Evolutionary conservation across 2,329 filamentous ascomycete genomes (phyloP).

Genomic region (Helicocarpus griseus): DNA sequence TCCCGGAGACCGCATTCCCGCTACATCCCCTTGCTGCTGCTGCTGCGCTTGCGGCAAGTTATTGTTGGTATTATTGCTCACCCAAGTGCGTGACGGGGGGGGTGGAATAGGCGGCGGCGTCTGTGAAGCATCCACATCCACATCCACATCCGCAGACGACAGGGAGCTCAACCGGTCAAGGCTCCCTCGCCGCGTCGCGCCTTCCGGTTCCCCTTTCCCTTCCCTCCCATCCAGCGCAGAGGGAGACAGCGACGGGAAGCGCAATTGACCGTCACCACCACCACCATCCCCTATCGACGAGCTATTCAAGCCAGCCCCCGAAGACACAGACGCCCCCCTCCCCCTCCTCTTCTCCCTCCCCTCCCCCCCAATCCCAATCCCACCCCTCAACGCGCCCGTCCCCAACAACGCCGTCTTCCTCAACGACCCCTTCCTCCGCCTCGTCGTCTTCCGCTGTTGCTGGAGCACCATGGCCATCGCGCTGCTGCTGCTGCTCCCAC

Average conservation of each 20-base stretch:
- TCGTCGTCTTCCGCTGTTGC: conserved; percentile 43
- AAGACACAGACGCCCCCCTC: background rate
- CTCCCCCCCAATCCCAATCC: conserved; percentile 24
- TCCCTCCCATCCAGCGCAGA: background rate
- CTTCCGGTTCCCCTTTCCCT: conserved; percentile 10
- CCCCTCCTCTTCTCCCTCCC: conserved; percentile 11
- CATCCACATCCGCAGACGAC: background rate
- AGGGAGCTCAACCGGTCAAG: conserved; percentile 8
- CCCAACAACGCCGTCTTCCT: conserved; percentile 79
- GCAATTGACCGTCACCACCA: background rate
- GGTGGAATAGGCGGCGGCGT: conserved; percentile 8
- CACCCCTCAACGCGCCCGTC: conserved; percentile 28
- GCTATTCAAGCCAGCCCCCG: background rate
- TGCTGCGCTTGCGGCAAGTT: background rate
- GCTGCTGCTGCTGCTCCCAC: conserved; percentile 35
- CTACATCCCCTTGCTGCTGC: too few species aligned
- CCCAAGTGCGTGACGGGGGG: conserved; percentile 11
- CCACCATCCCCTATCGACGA: background rate
- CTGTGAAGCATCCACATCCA: background rate
- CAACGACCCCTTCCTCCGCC: conserved; percentile 72
- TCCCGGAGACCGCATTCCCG: too few species aligned
- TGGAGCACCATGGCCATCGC: conserved; percentile 41
- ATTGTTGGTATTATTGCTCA: background rate
- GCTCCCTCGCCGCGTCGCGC: conserved; percentile 9
- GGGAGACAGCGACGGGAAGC: background rate